Evolutionary conservation across 1,139 yeast genomes (phyloP).

Genomic region (Pichia sp.): DNA sequence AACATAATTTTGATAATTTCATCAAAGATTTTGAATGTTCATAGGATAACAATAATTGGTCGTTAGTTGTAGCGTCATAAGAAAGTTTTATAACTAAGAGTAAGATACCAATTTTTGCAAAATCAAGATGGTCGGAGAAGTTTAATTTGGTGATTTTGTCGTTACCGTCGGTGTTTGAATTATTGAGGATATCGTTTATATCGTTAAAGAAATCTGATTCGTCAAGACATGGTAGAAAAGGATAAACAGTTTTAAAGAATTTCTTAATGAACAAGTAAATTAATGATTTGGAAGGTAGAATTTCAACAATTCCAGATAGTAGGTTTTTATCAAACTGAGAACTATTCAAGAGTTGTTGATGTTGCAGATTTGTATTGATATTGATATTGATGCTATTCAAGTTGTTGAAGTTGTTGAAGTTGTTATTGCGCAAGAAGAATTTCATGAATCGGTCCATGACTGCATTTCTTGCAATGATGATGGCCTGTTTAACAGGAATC

Average conservation of each 20-base stretch:
- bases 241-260: slow-evolving; percentile 41
- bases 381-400: no score
- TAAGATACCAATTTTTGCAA: not conserved
- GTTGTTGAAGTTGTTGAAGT: no score
- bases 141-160: not conserved
- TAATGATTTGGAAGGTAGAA: slow-evolving; percentile 34
- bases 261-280: slow-evolving; percentile 41
- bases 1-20: slow-evolving; percentile 43
- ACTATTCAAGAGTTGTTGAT: no score
- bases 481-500: not conserved
- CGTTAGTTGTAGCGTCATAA: no score
- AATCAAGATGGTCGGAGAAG: not conserved
- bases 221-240: slow-evolving; percentile 43
- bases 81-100: not conserved
- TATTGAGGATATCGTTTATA: slow-evolving; percentile 20
- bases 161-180: not conserved
- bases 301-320: not conserved
- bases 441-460: not conserved
- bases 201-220: slow-evolving; percentile 33
- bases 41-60: not conserved
- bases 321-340: not conserved
- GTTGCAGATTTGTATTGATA: no score
- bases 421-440: not conserved
- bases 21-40: not conserved
- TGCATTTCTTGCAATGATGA: not conserved